Evolutionary conservation across 2,329 filamentous ascomycete species (phyloP).

Genomic region (Xylariaceae sp.): DNA sequence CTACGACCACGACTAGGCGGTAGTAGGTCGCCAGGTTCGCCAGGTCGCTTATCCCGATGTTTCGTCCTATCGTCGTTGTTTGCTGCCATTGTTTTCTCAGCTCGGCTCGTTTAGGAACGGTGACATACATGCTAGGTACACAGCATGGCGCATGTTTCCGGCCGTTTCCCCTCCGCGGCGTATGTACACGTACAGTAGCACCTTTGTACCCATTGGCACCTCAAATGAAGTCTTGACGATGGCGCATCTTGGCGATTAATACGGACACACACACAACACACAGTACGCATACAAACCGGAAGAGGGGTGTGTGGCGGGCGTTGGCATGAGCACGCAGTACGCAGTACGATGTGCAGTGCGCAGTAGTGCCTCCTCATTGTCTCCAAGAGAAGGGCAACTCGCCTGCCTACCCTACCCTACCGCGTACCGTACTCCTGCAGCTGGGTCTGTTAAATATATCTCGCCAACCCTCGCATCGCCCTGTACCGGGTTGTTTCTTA

Average conservation of each 20-base stretch:
- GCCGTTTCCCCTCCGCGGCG: constrained; percentile 26
- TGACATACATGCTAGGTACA: constrained; percentile 13
- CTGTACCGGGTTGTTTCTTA: constrained; percentile 12
- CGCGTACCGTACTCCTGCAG: neutral
- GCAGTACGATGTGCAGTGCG: no score
- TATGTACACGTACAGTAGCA: neutral
- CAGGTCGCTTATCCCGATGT: neutral
- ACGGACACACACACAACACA: constrained; percentile 21
- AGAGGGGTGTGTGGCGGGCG: constrained; percentile 16
- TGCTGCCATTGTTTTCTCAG: constrained; percentile 17
- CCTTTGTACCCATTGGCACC: constrained; percentile 15
- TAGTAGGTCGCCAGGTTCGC: neutral
- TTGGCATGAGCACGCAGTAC: constrained; percentile 5
- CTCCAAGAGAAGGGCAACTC: constrained; percentile 21
- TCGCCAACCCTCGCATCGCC: constrained; percentile 20
- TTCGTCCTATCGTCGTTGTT: constrained; percentile 17
- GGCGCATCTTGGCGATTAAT: constrained; percentile 28
- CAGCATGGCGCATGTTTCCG: constrained; percentile 15
- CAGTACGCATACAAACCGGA: constrained; percentile 19
- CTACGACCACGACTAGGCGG: no score
- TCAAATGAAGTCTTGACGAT: constrained; percentile 22
- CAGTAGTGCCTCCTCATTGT: constrained; percentile 11
- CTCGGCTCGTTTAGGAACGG: constrained; percentile 18
- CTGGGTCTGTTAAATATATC: constrained; percentile 24
- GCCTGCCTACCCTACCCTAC: constrained; percentile 2